Conservation (phyloP, 768 basidiomycete genomes). For the Lyophyllum shimeji region DNA sequence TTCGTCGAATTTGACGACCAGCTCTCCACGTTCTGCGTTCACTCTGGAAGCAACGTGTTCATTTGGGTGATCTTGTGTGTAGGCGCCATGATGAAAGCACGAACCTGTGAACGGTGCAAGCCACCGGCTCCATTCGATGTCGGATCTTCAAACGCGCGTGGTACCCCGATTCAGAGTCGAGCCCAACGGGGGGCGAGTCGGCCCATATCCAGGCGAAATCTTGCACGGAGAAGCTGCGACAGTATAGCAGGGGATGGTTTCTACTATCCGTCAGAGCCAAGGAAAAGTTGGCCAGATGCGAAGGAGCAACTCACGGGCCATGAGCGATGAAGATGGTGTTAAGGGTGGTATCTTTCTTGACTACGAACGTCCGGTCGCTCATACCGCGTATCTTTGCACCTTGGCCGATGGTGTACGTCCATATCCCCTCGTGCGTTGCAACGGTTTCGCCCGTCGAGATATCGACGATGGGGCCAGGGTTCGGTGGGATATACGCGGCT, state of each 20-base stretch:
- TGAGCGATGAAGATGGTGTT: conserved; percentile 81
- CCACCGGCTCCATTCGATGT: conserved; percentile 61
- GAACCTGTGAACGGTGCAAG: conserved; percentile 54
- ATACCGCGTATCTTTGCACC: conserved; percentile 66
- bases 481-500: conserved; percentile 78
- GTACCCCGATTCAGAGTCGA: conserved; percentile 45
- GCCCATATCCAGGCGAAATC: conserved; percentile 81
- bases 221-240: conserved; percentile 33
- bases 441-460: conserved; percentile 51
- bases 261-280: conserved; percentile 28
- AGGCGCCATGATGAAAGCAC: conserved; percentile 11
- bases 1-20: conserved; percentile 51
- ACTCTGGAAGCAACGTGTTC: conserved; percentile 9
- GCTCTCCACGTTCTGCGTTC: conserved; percentile 16
- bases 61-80: conserved; percentile 6
- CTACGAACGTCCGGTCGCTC: conserved; percentile 66
- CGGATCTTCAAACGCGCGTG: conserved; percentile 59
- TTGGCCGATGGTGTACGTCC: conserved; percentile 87
- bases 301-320: conserved; percentile 51
- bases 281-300: background rate
- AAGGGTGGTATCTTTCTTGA: conserved; percentile 56
- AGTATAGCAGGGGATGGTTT: conserved; percentile 59
- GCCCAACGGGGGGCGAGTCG: conserved; percentile 47
- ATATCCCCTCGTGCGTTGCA: conserved; percentile 71
- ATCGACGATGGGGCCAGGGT: conserved; percentile 69